phyloP scores from a whole-genome alignment of 2,329 filamentous ascomycete species.

The Epichloe sibirici region DNA sequence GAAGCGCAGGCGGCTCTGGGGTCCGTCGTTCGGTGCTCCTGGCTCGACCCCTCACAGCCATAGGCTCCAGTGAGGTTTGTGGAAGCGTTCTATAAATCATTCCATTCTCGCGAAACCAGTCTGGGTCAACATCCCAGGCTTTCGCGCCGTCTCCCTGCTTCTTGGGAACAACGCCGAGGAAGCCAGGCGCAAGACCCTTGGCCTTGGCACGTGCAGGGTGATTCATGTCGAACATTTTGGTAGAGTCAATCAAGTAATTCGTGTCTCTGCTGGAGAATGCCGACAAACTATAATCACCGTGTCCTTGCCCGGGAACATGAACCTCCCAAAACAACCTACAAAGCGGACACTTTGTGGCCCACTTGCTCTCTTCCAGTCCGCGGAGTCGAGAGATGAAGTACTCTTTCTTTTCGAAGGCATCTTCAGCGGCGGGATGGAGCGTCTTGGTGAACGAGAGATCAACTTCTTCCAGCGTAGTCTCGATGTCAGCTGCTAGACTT shows the following conservation, averaged over 20 bases:
- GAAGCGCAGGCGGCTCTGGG: slow-evolving; percentile 4
- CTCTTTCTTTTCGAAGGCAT: slow-evolving; percentile 21
- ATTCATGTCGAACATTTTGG: slow-evolving; percentile 19
- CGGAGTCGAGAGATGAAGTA: slow-evolving; percentile 16
- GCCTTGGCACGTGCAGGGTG: slow-evolving; percentile 17
- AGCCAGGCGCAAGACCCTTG: slow-evolving; percentile 18
- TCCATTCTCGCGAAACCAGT: slow-evolving; percentile 22
- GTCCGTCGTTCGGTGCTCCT: slow-evolving; percentile 5
- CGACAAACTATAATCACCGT: slow-evolving; percentile 19
- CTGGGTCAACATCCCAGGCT: slow-evolving; percentile 18
- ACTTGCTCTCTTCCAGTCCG: slow-evolving; percentile 20
- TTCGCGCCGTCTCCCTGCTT: slow-evolving; percentile 17
- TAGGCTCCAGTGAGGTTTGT: slow-evolving; percentile 13
- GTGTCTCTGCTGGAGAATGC: slow-evolving; percentile 23
- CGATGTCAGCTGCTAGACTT: slow-evolving; percentile 21
- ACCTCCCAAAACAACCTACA: slow-evolving; percentile 23
- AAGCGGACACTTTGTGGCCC: slow-evolving; percentile 21
- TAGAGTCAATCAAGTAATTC: slow-evolving; percentile 21
- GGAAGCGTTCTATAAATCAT: slow-evolving; percentile 22
- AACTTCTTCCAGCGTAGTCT: slow-evolving; percentile 20
- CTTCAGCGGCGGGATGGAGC: slow-evolving; percentile 17
- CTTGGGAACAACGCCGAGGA: slow-evolving; percentile 21
- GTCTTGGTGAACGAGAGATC: slow-evolving; percentile 18
- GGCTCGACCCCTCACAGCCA: slow-evolving; percentile 7
- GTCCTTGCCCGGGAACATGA: slow-evolving; percentile 19